These are phyloP conservation scores for Penicillium sp. DNA, from an alignment of 2,329 filamentous ascomycete species.

Conservation along the genomic window DNA sequence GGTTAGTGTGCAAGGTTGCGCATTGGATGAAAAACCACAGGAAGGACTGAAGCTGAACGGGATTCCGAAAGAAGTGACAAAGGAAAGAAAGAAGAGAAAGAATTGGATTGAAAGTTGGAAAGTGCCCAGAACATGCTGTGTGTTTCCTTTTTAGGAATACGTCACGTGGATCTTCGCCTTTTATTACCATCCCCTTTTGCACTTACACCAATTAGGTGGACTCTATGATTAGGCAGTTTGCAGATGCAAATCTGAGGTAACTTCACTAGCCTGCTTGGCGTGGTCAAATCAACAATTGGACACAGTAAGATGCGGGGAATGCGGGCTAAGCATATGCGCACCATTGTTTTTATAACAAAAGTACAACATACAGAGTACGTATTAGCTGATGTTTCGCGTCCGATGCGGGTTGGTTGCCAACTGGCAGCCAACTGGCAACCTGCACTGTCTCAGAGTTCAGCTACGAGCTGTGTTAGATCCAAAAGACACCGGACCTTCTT, in stretches of 20 bases:
- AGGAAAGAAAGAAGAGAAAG: neutral
- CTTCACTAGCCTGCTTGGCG: neutral
- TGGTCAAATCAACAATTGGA: neutral
- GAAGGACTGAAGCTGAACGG: neutral
- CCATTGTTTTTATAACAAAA: neutral
- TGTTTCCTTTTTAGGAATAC: slow-evolving; percentile 20
- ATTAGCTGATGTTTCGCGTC: neutral
- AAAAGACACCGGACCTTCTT: neutral
- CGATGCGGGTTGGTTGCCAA: neutral
- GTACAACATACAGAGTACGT: neutral
- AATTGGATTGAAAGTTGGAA: slow-evolving; percentile 1
- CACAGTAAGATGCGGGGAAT: slow-evolving; percentile 1
- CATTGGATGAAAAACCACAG: neutral
- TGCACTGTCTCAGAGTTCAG: neutral
- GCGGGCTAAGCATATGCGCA: slow-evolving; percentile 1
- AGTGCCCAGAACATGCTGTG: neutral
- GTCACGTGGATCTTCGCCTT: slow-evolving; percentile 19
- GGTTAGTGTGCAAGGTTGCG: neutral
- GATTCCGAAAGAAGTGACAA: neutral
- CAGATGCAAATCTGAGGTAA: slow-evolving; percentile 1
- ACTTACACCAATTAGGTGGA: neutral
- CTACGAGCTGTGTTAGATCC: neutral
- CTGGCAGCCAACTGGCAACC: neutral
- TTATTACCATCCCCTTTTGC: neutral
- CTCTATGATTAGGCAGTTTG: neutral